Percentiles rank a stretch among this genome's conserved stretches.
Evolutionary conservation across 2,329 filamentous ascomycete species (phyloP).

Genomic region (Xylaria polymorpha): DNA sequence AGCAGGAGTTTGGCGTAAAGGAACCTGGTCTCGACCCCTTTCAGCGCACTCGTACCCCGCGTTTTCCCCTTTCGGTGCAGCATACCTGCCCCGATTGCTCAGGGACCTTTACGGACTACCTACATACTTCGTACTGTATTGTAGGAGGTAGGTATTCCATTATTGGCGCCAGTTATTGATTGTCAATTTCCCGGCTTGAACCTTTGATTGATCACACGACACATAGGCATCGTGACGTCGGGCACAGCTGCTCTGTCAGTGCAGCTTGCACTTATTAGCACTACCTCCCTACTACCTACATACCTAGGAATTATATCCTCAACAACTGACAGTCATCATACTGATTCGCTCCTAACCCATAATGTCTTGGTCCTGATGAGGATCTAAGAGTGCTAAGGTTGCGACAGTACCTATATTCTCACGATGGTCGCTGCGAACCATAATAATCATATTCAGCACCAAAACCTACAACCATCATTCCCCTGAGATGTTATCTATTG

Average conservation of each 20-base stretch:
- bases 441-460: constrained; percentile 11
- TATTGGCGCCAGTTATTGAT: constrained; percentile 4
- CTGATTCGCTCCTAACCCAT: background rate
- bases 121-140: too few relatives aligned
- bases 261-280: background rate
- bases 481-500: constrained; percentile 33
- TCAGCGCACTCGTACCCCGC: constrained; percentile 27
- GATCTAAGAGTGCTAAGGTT: background rate
- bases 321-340: background rate
- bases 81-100: background rate
- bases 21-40: background rate
- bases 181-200: constrained; percentile 8
- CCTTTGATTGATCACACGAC: constrained; percentile 31
- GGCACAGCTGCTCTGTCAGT: background rate
- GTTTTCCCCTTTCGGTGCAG: constrained; percentile 27
- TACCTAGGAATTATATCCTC: background rate
- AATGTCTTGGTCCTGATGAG: background rate
- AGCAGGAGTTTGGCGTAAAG: background rate
- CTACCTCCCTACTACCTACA: background rate
- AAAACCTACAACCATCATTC: constrained; percentile 18
- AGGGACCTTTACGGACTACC: background rate
- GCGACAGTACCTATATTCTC: constrained; percentile 3
- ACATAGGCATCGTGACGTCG: constrained; percentile 15
- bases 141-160: background rate
- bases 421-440: constrained; percentile 24